These are phyloP conservation scores for Nadsonia commutata DNA, from an alignment of 1,139 yeast species.

Conservation along the genomic window DNA sequence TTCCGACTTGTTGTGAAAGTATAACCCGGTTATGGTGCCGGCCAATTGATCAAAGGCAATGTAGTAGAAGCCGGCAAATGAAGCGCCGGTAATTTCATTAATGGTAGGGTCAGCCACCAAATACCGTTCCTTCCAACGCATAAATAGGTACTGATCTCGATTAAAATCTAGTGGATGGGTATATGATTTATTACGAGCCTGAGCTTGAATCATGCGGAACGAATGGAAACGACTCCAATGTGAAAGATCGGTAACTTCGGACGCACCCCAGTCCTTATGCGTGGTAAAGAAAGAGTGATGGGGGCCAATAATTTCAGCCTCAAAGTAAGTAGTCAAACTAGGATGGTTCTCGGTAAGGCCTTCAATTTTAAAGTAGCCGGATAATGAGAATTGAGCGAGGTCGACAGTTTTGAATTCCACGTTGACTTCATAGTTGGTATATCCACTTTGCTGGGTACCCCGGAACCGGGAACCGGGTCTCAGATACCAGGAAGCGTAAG, in stretches of 20 bases:
- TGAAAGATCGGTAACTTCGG: slow-evolving; percentile 53
- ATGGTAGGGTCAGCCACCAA: slow-evolving; percentile 66
- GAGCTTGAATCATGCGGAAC: slow-evolving; percentile 29
- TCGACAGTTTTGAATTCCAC: slow-evolving; percentile 66
- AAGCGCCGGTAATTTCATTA: slow-evolving; percentile 50
- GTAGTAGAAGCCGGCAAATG: slow-evolving; percentile 87
- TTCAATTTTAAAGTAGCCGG: slow-evolving; percentile 68
- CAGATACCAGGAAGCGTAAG: slow-evolving; percentile 20
- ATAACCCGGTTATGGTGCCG: slow-evolving; percentile 66
- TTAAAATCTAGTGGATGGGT: slow-evolving; percentile 19
- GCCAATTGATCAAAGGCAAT: slow-evolving; percentile 65
- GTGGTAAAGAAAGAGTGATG: slow-evolving; percentile 34
- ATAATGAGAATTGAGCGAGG: slow-evolving; percentile 40
- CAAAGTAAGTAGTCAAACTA: slow-evolving; percentile 72
- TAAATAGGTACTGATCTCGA: slow-evolving; percentile 44
- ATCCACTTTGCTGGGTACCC: slow-evolving; percentile 67
- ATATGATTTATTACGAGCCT: slow-evolving; percentile 18
- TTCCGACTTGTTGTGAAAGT: slow-evolving; percentile 66
- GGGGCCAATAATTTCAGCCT: slow-evolving; percentile 69
- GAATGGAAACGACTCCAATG: slow-evolving; percentile 77
- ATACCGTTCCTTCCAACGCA: slow-evolving; percentile 93
- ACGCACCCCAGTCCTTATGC: slow-evolving; percentile 44
- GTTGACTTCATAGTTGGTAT: slow-evolving; percentile 48
- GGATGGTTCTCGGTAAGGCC: slow-evolving; percentile 71
- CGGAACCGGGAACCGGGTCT: slow-evolving; percentile 49